Evolutionary conservation across 2,329 filamentous ascomycete species (phyloP).

Genomic region (Ophiostoma montium): DNA sequence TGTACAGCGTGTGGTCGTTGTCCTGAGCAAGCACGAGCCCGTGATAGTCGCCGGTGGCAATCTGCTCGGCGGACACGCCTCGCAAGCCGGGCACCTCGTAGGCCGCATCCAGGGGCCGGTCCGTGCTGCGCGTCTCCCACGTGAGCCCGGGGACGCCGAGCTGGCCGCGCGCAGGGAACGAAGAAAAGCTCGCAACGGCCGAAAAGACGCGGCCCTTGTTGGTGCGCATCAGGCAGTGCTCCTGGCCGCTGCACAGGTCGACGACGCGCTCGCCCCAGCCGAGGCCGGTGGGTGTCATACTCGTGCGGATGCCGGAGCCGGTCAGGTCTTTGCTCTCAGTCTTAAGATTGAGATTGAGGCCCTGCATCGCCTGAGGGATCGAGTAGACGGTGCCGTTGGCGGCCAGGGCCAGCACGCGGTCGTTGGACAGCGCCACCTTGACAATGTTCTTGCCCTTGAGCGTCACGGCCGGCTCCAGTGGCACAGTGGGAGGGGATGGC

Average conservation of each 20-base stretch:
- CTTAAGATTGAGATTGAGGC: too few species aligned
- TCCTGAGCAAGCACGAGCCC: slow-evolving; percentile 58
- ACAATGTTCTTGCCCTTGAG: slow-evolving; percentile 68
- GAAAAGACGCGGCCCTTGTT: slow-evolving; percentile 77
- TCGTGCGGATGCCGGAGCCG: slow-evolving; percentile 17
- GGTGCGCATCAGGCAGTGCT: slow-evolving; percentile 78
- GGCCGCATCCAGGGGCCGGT: slow-evolving; percentile 64
- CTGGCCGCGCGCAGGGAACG: slow-evolving; percentile 73
- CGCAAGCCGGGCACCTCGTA: slow-evolving; percentile 63
- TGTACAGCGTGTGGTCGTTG: slow-evolving; percentile 58
- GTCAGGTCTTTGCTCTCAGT: slow-evolving; percentile 12
- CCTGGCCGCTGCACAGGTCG: slow-evolving; percentile 62
- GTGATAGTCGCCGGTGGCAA: slow-evolving; percentile 79
- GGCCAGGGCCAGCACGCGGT: slow-evolving; percentile 69
- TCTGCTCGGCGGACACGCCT: slow-evolving; percentile 55
- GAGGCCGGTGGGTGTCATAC: slow-evolving; percentile 51
- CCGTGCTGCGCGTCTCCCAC: slow-evolving; percentile 63
- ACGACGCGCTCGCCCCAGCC: slow-evolving; percentile 58
- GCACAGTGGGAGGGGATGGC: slow-evolving; percentile 32
- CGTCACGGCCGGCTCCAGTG: slow-evolving; percentile 54
- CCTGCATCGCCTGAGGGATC: slow-evolving; percentile 58
- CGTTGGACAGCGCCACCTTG: slow-evolving; percentile 63
- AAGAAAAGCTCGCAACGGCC: slow-evolving; percentile 63
- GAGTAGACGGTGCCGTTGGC: slow-evolving; percentile 71
- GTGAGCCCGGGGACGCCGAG: slow-evolving; percentile 72